A percentile compares a stretch with the other conserved stretches of the same genome.
phyloP scores from a whole-genome alignment of 345 rosid genomes.

The Triadica sebifera region DNA sequence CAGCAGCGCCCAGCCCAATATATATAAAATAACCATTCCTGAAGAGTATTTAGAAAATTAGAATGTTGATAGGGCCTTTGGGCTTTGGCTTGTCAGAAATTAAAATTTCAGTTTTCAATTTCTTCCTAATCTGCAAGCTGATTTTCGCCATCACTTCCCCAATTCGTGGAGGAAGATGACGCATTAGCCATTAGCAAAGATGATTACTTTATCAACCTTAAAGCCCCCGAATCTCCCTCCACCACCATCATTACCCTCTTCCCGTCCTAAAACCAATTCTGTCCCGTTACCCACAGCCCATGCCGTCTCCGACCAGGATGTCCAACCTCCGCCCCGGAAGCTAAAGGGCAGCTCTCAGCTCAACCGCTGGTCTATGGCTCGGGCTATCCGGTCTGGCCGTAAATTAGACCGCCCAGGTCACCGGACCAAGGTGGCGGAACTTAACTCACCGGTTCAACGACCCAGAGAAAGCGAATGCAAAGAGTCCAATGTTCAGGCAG shows the following conservation, averaged over 20 bases:
- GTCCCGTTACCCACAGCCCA: constrained; percentile 6
- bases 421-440: constrained; percentile 21
- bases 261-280: constrained; percentile 19
- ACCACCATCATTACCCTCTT: constrained; percentile 8
- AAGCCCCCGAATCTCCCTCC: constrained; percentile 33
- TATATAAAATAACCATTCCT: no score
- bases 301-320: constrained; percentile 28
- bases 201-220: constrained; percentile 48
- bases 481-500: background rate
- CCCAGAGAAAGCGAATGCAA: constrained; percentile 25
- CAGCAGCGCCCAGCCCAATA: background rate
- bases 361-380: constrained; percentile 84
- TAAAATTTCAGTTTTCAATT: no score
- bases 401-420: constrained; percentile 52
- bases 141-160: background rate
- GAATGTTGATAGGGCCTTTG: background rate
- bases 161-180: background rate
- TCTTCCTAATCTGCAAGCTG: background rate
- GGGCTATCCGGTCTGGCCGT: constrained; percentile 61
- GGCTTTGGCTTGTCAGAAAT: background rate
- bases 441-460: constrained; percentile 13
- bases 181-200: constrained; percentile 9
- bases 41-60: no score
- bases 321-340: constrained; percentile 43
- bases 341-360: constrained; percentile 67